phyloP scores from a whole-genome alignment of 2,329 filamentous ascomycete species.

The Fusarium duplospermum region DNA sequence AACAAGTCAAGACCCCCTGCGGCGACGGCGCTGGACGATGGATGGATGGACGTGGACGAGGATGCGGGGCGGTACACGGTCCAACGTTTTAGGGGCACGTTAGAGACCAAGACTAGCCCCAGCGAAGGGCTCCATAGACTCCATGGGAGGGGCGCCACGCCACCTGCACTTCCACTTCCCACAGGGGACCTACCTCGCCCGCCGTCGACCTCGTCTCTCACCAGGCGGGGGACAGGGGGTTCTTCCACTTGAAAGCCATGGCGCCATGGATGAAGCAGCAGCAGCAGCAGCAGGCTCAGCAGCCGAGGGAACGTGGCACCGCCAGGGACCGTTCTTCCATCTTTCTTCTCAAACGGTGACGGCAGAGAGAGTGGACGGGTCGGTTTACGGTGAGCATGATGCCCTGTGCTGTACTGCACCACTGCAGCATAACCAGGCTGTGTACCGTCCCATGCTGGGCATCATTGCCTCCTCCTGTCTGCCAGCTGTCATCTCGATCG shows the following conservation, averaged over 20 bases:
- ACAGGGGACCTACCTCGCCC: neutral
- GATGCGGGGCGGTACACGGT: slow-evolving; percentile 5
- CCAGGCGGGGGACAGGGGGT: slow-evolving; percentile 19
- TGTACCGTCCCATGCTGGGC: neutral
- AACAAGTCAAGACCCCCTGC: slow-evolving; percentile 6
- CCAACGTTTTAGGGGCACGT: slow-evolving; percentile 31
- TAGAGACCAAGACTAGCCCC: neutral
- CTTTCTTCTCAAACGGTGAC: neutral
- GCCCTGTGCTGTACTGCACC: neutral
- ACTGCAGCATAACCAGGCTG: neutral
- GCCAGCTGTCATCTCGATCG: neutral
- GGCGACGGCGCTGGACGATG: slow-evolving; percentile 13
- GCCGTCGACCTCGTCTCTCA: neutral
- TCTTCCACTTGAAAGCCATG: slow-evolving; percentile 34
- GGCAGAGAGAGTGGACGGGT: neutral
- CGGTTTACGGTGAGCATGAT: neutral
- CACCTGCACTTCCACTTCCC: neutral
- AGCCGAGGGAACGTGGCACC: slow-evolving; percentile 40
- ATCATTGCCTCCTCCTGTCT: neutral
- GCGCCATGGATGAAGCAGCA: slow-evolving; percentile 19
- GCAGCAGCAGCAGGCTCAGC: slow-evolving; percentile 7
- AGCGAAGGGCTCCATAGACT: neutral
- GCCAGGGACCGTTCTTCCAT: slow-evolving; percentile 22
- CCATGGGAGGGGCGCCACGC: neutral
- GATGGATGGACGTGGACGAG: neutral